These are phyloP conservation scores for Lagenidium sp. DNA, from an alignment of 352 stramenopile species.

Conservation along the genomic window DNA sequence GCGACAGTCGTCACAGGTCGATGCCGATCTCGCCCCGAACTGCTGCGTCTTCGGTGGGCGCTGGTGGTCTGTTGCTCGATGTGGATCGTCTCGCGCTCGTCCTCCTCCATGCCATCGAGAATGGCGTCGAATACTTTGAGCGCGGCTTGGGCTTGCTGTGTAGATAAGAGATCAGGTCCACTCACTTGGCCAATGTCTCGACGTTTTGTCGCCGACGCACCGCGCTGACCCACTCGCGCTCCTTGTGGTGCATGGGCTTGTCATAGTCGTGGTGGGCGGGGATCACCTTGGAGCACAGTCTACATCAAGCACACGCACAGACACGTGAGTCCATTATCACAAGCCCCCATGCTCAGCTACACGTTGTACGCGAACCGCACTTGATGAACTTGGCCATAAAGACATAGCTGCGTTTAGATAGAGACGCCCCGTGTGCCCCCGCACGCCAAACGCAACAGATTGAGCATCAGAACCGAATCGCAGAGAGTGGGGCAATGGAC, in stretches of 20 bases:
- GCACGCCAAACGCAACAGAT: not conserved
- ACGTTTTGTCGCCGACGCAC: conserved; percentile 17
- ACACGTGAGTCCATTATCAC: not conserved
- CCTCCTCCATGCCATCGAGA: conserved; percentile 67
- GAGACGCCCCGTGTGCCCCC: not conserved
- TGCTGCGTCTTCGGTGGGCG: too few relatives aligned
- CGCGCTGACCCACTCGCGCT: conserved; percentile 53
- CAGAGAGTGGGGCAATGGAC: not conserved
- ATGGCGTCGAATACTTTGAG: conserved; percentile 66
- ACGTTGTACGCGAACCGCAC: conserved; percentile 28
- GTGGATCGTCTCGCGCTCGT: conserved; percentile 54
- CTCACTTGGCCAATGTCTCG: not conserved
- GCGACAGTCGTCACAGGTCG: too few relatives aligned
- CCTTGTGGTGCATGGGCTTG: conserved; percentile 34
- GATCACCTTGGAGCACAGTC: conserved; percentile 66
- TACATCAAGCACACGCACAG: conserved; percentile 8
- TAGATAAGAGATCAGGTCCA: too few relatives aligned
- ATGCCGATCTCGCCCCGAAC: too few relatives aligned
- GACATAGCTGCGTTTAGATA: conserved; percentile 45
- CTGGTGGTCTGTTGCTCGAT: too few relatives aligned
- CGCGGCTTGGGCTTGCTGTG: conserved; percentile 54
- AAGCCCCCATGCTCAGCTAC: not conserved
- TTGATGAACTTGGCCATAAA: conserved; percentile 78
- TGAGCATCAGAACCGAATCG: not conserved
- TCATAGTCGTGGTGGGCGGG: conserved; percentile 55